These are phyloP conservation scores for Malassezia psittaci DNA, from an alignment of 1,284 basidiomycete species.

Conservation along the genomic window DNA sequence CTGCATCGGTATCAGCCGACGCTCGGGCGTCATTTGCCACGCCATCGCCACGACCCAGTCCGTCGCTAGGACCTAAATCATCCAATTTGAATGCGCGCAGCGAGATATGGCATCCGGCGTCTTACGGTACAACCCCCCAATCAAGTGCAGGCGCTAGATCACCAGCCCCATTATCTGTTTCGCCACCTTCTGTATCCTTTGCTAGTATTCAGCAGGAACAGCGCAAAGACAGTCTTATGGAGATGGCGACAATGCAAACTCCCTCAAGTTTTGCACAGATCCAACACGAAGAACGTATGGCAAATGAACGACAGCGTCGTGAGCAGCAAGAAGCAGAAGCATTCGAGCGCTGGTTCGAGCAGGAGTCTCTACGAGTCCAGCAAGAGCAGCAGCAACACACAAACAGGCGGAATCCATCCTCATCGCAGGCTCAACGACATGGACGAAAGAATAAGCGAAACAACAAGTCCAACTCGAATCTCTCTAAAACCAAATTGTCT, in stretches of 20 bases:
- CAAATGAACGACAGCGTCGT: conserved; percentile 25
- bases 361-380: conserved; percentile 36
- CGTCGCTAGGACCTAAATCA: not conserved
- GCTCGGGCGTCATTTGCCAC: no score
- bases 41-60: not conserved
- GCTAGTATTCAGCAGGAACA: conserved; percentile 42
- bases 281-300: conserved; percentile 31
- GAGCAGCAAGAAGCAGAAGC: conserved; percentile 34
- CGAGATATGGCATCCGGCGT: conserved; percentile 1
- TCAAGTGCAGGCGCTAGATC: not conserved
- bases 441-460: not conserved
- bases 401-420: no score
- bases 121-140: conserved; percentile 20
- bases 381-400: conserved; percentile 11
- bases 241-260: conserved; percentile 20
- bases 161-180: not conserved
- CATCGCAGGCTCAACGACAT: no score
- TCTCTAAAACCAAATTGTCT: not conserved
- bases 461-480: not conserved
- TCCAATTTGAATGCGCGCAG: conserved; percentile 4
- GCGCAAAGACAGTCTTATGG: conserved; percentile 13
- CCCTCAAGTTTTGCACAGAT: conserved; percentile 35
- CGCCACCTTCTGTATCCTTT: conserved; percentile 25
- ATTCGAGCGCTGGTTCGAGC: conserved; percentile 45
- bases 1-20: no score